phyloP scores from a whole-genome alignment of 2,329 filamentous ascomycete species.

The Colletotrichum musae region DNA sequence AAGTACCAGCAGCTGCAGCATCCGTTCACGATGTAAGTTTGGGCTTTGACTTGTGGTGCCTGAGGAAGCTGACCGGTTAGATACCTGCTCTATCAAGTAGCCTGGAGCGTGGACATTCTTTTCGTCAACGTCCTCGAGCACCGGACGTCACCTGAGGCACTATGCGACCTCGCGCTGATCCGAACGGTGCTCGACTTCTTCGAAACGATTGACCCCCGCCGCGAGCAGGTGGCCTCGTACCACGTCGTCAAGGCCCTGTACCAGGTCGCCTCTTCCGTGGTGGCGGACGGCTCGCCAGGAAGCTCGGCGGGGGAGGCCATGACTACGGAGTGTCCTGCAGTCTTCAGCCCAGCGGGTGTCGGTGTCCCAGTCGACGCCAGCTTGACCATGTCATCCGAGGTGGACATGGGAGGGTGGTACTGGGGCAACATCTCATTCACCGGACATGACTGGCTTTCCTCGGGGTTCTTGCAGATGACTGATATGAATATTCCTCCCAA shows the following conservation, averaged over 20 bases:
- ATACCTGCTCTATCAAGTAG: slow-evolving; percentile 17
- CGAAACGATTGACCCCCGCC: background rate
- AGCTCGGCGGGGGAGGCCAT: background rate
- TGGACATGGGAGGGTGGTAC: background rate
- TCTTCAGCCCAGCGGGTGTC: background rate
- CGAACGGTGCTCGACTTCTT: background rate
- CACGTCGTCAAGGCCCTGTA: slow-evolving; percentile 19
- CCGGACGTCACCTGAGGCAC: background rate
- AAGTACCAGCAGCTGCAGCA: slow-evolving; percentile 1
- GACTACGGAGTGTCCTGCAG: background rate
- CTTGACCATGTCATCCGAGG: background rate
- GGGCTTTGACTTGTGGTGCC: too few species aligned
- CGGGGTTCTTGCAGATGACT: slow-evolving; percentile 21
- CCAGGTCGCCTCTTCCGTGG: slow-evolving; percentile 1
- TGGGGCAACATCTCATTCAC: slow-evolving; percentile 19
- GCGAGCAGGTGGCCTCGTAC: background rate
- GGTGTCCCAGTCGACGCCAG: background rate
- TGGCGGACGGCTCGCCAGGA: background rate
- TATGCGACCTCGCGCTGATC: slow-evolving; percentile 2
- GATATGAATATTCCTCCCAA: background rate
- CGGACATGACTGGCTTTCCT: slow-evolving; percentile 16
- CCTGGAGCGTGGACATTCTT: slow-evolving; percentile 19
- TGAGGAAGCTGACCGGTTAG: background rate
- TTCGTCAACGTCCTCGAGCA: slow-evolving; percentile 20
- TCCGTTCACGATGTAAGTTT: slow-evolving; percentile 7